Percentiles rank a stretch among this genome's conserved stretches.
Evolutionary conservation across 2,329 filamentous ascomycete genomes (phyloP).

Genomic region (Xenoacremonium recifei): DNA sequence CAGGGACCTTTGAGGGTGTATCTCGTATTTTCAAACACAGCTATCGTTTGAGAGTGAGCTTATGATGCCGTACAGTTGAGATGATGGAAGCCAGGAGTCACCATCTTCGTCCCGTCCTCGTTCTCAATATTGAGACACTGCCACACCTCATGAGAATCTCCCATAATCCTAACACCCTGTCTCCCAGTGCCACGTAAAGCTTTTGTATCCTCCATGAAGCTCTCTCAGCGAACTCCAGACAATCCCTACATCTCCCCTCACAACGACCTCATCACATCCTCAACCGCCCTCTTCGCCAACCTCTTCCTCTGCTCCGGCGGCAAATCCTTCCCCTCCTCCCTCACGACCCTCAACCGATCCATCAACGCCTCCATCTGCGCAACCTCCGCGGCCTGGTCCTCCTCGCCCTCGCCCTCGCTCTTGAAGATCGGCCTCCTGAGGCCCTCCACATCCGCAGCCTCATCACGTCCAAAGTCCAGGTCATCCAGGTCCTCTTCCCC

Average conservation of each 20-base stretch:
- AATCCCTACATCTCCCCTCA: slow-evolving; percentile 30
- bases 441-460: slow-evolving; percentile 51
- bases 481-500: slow-evolving; percentile 44
- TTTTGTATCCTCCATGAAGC: too few species aligned
- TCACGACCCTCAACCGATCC: slow-evolving; percentile 60
- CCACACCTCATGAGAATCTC: too few species aligned
- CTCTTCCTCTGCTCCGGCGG: slow-evolving; percentile 59
- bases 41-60: too few species aligned
- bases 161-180: too few species aligned
- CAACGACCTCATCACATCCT: slow-evolving; percentile 63
- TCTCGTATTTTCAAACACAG: too few species aligned
- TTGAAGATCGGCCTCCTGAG: slow-evolving; percentile 53
- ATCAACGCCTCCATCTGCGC: slow-evolving; percentile 63
- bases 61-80: too few species aligned
- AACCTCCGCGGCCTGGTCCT: slow-evolving; percentile 49
- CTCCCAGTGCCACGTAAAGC: too few species aligned
- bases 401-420: slow-evolving; percentile 33
- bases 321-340: slow-evolving; percentile 58
- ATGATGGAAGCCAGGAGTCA: too few species aligned
- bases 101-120: too few species aligned
- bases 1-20: too few species aligned
- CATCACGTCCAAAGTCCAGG: slow-evolving; percentile 52
- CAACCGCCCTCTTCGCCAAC: slow-evolving; percentile 60
- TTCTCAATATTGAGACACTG: too few species aligned
- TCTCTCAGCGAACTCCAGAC: too few species aligned